A percentile compares a stretch with the other conserved stretches of the same genome.
phyloP scores from a whole-genome alignment of 306 rosid genomes.

The Quercus alba region DNA sequence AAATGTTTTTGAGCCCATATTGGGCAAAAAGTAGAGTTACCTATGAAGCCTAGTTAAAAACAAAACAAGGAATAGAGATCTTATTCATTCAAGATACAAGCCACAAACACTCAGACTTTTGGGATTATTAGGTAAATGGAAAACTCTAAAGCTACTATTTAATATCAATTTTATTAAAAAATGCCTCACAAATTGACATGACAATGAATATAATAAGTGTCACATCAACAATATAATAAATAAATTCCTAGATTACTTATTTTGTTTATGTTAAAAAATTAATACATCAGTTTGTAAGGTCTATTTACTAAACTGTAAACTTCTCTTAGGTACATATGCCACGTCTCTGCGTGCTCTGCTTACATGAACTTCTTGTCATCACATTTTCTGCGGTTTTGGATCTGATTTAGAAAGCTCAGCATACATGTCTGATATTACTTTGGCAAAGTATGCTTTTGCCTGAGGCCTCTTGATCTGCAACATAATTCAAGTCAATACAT shows the following conservation, averaged over 20 bases:
- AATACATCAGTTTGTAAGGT: no score
- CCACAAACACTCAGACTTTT: no score
- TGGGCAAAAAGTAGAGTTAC: neutral
- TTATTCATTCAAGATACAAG: neutral
- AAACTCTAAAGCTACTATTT: no score
- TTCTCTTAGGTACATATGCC: no score
- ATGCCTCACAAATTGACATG: no score
- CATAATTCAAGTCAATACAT: neutral
- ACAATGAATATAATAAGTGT: no score
- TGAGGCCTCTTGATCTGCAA: slow-evolving; percentile 89
- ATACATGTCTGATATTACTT: slow-evolving; percentile 72
- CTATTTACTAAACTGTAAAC: no score
- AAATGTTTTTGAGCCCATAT: neutral
- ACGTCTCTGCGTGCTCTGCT: neutral
- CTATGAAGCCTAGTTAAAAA: neutral
- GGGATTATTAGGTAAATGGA: no score
- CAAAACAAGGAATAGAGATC: neutral
- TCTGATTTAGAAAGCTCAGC: slow-evolving; percentile 60
- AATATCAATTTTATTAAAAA: no score
- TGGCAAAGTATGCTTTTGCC: slow-evolving; percentile 73
- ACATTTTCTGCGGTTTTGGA: neutral
- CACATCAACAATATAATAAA: no score
- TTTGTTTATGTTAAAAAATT: no score
- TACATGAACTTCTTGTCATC: neutral
- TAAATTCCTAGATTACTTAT: no score